Evolutionary conservation across 345 rosid species (phyloP).

Genomic region (Cardiospermum halicacabum): DNA sequence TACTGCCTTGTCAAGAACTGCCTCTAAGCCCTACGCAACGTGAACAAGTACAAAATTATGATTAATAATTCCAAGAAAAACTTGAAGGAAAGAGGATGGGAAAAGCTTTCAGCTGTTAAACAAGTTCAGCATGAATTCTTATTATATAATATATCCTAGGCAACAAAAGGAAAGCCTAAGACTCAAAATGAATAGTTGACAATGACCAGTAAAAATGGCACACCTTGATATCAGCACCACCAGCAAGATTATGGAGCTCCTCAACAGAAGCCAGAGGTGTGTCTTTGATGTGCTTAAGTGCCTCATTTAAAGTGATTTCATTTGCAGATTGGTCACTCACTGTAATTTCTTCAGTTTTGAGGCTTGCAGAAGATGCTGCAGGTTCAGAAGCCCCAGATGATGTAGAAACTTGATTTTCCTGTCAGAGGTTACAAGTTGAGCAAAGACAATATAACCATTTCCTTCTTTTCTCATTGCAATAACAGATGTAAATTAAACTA

Average conservation of each 20-base stretch:
- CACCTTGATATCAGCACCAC: conserved; percentile 98
- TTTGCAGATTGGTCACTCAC: conserved; percentile 52
- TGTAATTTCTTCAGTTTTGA: conserved; percentile 46
- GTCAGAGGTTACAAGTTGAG: conserved; percentile 25
- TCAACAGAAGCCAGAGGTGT: conserved; percentile 83
- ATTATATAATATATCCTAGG: neutral
- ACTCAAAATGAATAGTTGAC: neutral
- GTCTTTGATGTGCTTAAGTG: conserved; percentile 72
- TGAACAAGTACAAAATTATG: conserved; percentile 5
- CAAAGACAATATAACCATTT: conserved; percentile 15
- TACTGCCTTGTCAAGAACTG: conserved; percentile 95
- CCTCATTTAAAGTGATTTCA: conserved; percentile 75
- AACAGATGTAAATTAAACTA: conserved; percentile 5
- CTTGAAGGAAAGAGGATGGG: conserved; percentile 7
- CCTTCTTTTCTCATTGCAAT: neutral
- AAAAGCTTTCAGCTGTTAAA: neutral
- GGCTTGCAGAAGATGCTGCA: conserved; percentile 42
- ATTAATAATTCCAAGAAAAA: conserved; percentile 1
- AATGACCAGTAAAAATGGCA: conserved; percentile 1
- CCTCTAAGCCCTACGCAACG: conserved; percentile 79
- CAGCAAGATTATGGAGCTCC: conserved; percentile 94
- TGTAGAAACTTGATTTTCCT: conserved; percentile 52
- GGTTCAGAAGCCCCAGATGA: conserved; percentile 43
- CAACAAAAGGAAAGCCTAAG: neutral
- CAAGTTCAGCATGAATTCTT: neutral